Evolutionary conservation across 768 basidiomycete species (phyloP), one percentile per base, ranked within the genome.

Genomic region (Podaxis sp.): DNA sequence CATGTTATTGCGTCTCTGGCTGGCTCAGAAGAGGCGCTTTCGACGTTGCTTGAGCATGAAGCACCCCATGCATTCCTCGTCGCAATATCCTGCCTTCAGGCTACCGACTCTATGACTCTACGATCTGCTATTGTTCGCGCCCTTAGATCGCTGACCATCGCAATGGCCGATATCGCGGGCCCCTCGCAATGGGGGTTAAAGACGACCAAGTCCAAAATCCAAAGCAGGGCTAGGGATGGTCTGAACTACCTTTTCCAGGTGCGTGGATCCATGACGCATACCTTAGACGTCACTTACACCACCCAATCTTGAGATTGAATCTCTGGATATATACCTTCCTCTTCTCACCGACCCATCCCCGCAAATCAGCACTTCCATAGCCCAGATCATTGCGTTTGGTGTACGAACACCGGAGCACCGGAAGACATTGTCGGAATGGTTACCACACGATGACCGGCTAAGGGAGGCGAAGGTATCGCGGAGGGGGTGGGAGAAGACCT

Each of bases 401-500:
- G 72, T 90, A 6, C 82, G 88, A 5, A 77, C 73, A 1, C 75
- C 77, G 0, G 68, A 69, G 2, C 83, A 90, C 66, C 80, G 89
- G 22, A 68, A 70, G 1, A 74, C 76, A 1, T 75, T 91, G 15
- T 73, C 82, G 0, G 82, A 85, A 24, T 92, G 90, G 90, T 68
- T 85, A 0, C 90, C 88, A 6, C 81, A 75, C 0, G 66, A 71
- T 0, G 88, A 90, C 22, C 76, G 88, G 22, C 69, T 76, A 43
- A 81, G 77, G 64, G 86, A 87, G 56, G 75, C 79, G 65, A 79
- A 79, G 2, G 37, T 56, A 2, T 40, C 61, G 3, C 83, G 83
- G 63, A 80, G 91, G 1, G 88, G 90, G 3, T 93, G 91, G 91
- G 91, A 93, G 74, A 88, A 86, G 68, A 75, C 80, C 0, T 78